Evolutionary conservation across 1,284 basidiomycete species (phyloP), one percentile per base, ranked within the genome.

Genomic region (Serendipita sp.): DNA sequence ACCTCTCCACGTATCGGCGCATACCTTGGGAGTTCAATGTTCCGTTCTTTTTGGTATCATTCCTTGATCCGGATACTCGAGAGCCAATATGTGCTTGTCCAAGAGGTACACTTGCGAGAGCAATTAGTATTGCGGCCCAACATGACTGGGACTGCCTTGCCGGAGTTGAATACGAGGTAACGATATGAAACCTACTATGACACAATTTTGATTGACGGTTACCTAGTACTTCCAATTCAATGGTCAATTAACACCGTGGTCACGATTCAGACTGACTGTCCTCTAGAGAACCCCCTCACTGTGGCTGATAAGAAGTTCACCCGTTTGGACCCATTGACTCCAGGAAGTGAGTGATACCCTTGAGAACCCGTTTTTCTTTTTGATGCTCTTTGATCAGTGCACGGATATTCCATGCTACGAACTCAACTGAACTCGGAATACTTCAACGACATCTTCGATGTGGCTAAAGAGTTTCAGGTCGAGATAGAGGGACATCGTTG

Each of bases 21-120:
- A 87, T 97, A 62, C 88, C 92, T 64, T 97, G 93, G 93, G 93
- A 98, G 73, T 78, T 88, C 69, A 81, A 94, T 67, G 82, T 93
- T 1, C 91, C 94, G 0, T 92, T 98, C 75, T 98, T 98, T 77
- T 78, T 99, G 2, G 80, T 95, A 41, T 88, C 87, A 3, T 98
- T 96, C 77, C 71, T 88, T 61, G 88, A 96, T 71, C 91, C 92
- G 1, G 85, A 89, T 30, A 89, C 88, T 2, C 81, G 80, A 65
- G 75, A 85, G 62, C 85, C 88, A 0, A 75, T 99, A 13, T 77
- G 77, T 49, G 92, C 85, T 8, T 94, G 95, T 70, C 94, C 94
- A 4, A 81, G 95, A 47, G 86, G 89, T 38, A 77, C 90, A n/a
- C 76, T 97, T 43, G 79, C 81, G 67, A 79, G 77, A 38, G 79